Conservation (phyloP, 1,284 basidiomycete species). For the Trichosporon ovoides region DNA sequence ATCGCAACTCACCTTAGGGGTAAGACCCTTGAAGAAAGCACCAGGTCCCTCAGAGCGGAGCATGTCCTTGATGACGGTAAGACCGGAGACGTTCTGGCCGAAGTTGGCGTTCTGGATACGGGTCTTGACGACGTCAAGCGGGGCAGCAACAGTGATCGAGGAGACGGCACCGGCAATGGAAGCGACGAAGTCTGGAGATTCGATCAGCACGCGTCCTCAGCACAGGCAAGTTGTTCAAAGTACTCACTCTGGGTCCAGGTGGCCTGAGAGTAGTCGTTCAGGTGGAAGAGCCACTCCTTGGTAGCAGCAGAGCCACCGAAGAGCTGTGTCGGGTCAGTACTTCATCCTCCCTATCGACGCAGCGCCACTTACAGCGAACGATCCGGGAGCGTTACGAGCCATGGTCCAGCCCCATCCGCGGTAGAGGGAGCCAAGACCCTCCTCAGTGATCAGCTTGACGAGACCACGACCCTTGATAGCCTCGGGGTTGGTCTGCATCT, state of each 20-base stretch:
- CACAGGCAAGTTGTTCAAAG: constrained; percentile 10
- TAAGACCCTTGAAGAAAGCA: constrained; percentile 97
- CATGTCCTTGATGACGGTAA: constrained; percentile 80
- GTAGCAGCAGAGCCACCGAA: constrained; percentile 94
- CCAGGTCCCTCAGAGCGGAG: constrained; percentile 74
- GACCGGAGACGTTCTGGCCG: constrained; percentile 77
- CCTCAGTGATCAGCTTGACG: constrained; percentile 82
- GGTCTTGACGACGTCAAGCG: constrained; percentile 93
- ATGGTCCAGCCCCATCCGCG: constrained; percentile 99
- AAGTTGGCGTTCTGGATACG: constrained; percentile 98
- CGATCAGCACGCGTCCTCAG: background rate
- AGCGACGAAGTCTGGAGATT: constrained; percentile 71
- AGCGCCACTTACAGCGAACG: constrained; percentile 69
- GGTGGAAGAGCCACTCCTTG: constrained; percentile 87
- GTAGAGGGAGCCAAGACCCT: constrained; percentile 80
- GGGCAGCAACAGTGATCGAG: constrained; percentile 92
- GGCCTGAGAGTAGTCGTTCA: constrained; percentile 82
- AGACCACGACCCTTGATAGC: constrained; percentile 90
- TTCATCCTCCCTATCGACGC: background rate
- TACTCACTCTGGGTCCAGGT: constrained; percentile 78
- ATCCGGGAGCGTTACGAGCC: constrained; percentile 93
- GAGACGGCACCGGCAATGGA: constrained; percentile 91
- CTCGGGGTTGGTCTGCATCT: constrained; percentile 94
- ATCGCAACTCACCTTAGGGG: constrained; percentile 68
- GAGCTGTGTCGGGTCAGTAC: constrained; percentile 55